These are phyloP conservation scores for Metarhizium rileyi DNA, from an alignment of 2,329 filamentous ascomycete species.

Conservation along the genomic window DNA sequence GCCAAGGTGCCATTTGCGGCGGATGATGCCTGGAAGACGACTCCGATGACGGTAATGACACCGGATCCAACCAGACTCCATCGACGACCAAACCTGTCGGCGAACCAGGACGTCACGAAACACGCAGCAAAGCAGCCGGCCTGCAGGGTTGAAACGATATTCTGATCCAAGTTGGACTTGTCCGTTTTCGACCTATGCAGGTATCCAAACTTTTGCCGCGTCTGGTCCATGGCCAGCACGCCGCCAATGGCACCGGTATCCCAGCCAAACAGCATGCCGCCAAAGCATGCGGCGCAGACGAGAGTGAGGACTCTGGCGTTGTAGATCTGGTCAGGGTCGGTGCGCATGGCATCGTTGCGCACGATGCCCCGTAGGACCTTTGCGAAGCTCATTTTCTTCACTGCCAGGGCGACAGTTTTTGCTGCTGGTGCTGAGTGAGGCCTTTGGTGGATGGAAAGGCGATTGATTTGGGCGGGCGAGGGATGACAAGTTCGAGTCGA, in stretches of 20 bases:
- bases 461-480: no score
- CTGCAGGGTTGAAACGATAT: slow-evolving; percentile 62
- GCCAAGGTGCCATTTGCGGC: slow-evolving; percentile 41
- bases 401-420: background rate
- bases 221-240: slow-evolving; percentile 50
- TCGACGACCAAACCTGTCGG: slow-evolving; percentile 47
- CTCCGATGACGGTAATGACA: slow-evolving; percentile 48
- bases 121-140: slow-evolving; percentile 58
- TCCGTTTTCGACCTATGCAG: slow-evolving; percentile 14
- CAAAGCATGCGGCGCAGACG: slow-evolving; percentile 57
- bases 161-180: slow-evolving; percentile 48
- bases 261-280: slow-evolving; percentile 45
- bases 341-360: slow-evolving; percentile 62
- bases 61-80: slow-evolving; percentile 45
- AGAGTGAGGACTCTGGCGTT: slow-evolving; percentile 59
- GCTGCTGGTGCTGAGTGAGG: background rate
- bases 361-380: slow-evolving; percentile 45
- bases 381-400: slow-evolving; percentile 27
- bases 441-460: background rate
- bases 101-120: slow-evolving; percentile 43
- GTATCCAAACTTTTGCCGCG: slow-evolving; percentile 36
- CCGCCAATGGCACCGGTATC: slow-evolving; percentile 59
- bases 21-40: slow-evolving; percentile 54
- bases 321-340: slow-evolving; percentile 58
- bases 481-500: no score